Percentiles rank a stretch among this genome's conserved stretches.
Evolutionary conservation across 2,329 filamentous ascomycete species (phyloP).

Genomic region (Colletotrichum sp.): DNA sequence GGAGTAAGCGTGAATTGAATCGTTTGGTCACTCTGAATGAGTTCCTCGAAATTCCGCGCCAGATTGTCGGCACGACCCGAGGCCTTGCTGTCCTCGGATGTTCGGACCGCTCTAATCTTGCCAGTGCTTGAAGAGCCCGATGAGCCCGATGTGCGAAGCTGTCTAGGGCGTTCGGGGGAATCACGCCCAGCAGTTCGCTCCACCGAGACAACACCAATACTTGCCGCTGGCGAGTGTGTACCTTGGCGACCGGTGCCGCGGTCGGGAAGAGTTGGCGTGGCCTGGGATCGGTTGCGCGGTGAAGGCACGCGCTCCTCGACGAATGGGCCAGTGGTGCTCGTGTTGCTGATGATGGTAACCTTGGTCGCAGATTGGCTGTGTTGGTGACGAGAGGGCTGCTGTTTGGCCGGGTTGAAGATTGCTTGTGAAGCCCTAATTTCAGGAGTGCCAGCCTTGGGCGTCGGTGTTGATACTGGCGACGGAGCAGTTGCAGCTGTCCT

Average conservation of each 20-base stretch:
- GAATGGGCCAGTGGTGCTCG: constrained; percentile 32
- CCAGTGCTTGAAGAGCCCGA: constrained; percentile 53
- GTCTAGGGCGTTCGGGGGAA: constrained; percentile 29
- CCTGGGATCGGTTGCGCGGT: constrained; percentile 29
- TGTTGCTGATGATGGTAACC: constrained; percentile 35
- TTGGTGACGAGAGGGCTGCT: constrained; percentile 22
- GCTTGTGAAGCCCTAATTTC: constrained; percentile 20
- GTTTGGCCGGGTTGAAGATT: constrained; percentile 22
- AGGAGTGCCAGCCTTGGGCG: constrained; percentile 2
- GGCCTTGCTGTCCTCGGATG: constrained; percentile 61
- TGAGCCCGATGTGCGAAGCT: constrained; percentile 55
- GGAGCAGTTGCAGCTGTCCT: background rate
- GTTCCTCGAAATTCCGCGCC: constrained; percentile 74
- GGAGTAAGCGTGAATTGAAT: constrained; percentile 84
- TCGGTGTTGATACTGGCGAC: background rate
- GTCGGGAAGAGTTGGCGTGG: constrained; percentile 16
- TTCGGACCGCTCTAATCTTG: constrained; percentile 58
- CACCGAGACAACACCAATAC: constrained; percentile 42
- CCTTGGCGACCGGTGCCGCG: constrained; percentile 22
- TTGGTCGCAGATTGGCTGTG: constrained; percentile 33
- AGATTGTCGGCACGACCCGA: constrained; percentile 59
- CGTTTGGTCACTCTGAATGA: constrained; percentile 83
- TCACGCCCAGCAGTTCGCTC: constrained; percentile 32
- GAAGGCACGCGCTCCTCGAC: constrained; percentile 36
- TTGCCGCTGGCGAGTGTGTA: constrained; percentile 24